Evolutionary conservation across 441 rosid genomes (phyloP), one percentile per base, ranked within the genome.

Genomic region (Cnidoscolus chayamansa): DNA sequence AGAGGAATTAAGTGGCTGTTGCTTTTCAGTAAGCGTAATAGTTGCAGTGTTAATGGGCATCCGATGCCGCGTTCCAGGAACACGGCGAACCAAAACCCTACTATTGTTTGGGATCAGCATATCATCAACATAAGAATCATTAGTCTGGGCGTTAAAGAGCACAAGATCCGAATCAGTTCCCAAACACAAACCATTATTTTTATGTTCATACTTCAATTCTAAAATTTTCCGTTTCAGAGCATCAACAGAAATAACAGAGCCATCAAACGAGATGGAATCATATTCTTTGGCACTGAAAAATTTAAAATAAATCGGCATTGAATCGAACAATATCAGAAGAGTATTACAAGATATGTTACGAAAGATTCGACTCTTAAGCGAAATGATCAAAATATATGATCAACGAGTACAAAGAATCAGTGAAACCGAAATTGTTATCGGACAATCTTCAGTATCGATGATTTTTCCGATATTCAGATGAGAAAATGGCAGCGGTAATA

Each of bases 231-330:
- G 93, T 90, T 92, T 92, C 86, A 92, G 84, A 76, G 84, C 84
- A 83, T 89, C 93, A 66, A 90, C 90, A 25, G 93, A 88, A 81
- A 92, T 89, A 85, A 89, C 90, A 63, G 96, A 87, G 74, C 96
- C 96, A 77, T 92, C 96, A 91, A 92, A 81, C 68, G 86, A 69
- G 63, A 92, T 81, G 48, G 93, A 83, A 86, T 90, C 94, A 80
- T 82, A 92, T 74, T 85, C 98, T 87, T 82, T 85, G 73, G 96
- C 96, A 86, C 97, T 90, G 87, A 89, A 88, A 85, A 90, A 90
- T 82, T 92, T 92, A 88, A 88, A 92, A 87, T 90, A 86, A 49
- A 92, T 91, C 74, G 96, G 91, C 96, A 92, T 92, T 73, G 77
- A 40, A 40, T 40, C 6, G 7, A 35, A 35, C 4, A 35, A 4